Conservation (phyloP, 805 yeast species). For the Wickerhamomyces kurtzmanii region DNA sequence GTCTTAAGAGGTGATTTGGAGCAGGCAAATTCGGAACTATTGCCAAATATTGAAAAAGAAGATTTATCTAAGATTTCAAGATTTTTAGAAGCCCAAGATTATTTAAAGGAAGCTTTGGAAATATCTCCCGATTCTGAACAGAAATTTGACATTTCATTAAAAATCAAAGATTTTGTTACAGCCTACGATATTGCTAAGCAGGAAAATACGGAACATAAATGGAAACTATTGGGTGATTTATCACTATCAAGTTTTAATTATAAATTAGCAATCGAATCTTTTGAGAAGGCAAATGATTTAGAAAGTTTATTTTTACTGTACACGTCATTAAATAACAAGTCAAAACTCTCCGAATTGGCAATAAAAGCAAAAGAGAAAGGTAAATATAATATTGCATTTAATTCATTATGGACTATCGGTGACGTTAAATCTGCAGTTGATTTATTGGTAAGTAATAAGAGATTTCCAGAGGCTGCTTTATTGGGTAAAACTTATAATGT, state of each 20-base stretch:
- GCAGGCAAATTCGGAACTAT: constrained; percentile 51
- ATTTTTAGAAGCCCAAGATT: constrained; percentile 90
- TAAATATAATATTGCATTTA: constrained; percentile 83
- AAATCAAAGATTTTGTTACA: constrained; percentile 57
- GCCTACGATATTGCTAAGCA: constrained; percentile 60
- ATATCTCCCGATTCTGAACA: constrained; percentile 85
- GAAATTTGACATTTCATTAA: constrained; percentile 80
- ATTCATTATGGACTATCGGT: constrained; percentile 82
- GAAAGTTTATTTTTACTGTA: constrained; percentile 75
- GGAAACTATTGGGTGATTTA: constrained; percentile 89
- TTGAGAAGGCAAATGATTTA: constrained; percentile 68
- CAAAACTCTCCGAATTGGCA: constrained; percentile 55
- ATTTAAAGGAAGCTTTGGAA: constrained; percentile 70
- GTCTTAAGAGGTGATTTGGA: constrained; percentile 93
- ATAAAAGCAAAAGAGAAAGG: constrained; percentile 61
- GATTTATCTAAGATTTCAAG: constrained; percentile 76
- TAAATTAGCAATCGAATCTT: constrained; percentile 71
- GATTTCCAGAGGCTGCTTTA: constrained; percentile 79
- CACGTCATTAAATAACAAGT: constrained; percentile 67
- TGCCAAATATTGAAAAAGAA: constrained; percentile 53
- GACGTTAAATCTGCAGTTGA: constrained; percentile 54
- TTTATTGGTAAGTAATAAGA: constrained; percentile 55
- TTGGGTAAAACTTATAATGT: constrained; percentile 60
- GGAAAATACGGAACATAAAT: constrained; percentile 55
- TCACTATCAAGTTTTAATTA: constrained; percentile 74